These are phyloP conservation scores for Meyerozyma elateridarum DNA, from an alignment of 1,139 yeast genomes.

Conservation along the genomic window DNA sequence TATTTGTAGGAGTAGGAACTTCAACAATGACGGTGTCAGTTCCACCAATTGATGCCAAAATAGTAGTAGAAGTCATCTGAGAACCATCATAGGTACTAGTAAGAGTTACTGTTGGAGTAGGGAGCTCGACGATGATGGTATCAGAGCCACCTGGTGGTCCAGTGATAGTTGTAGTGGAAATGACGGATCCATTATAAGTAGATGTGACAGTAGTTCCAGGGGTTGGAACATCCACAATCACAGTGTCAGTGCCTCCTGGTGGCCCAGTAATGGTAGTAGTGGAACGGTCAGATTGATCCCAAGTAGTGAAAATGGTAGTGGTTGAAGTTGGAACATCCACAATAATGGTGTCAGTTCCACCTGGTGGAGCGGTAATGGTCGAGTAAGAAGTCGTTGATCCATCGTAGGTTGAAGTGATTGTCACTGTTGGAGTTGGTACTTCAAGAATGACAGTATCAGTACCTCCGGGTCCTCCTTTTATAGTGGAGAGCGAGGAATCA, in stretches of 20 bases:
- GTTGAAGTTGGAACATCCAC: conserved; percentile 15
- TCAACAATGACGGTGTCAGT: conserved; percentile 6
- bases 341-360: conserved; percentile 10
- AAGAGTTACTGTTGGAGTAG: conserved; percentile 10
- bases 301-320: conserved; percentile 11
- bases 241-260: conserved; percentile 13
- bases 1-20: conserved; percentile 7
- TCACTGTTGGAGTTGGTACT: background rate
- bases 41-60: conserved; percentile 13
- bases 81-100: conserved; percentile 4
- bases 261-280: conserved; percentile 7
- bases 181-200: conserved; percentile 18
- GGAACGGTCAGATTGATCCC: conserved; percentile 6
- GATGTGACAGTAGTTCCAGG: conserved; percentile 11
- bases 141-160: conserved; percentile 15
- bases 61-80: conserved; percentile 12
- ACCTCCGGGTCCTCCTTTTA: conserved; percentile 1
- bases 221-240: conserved; percentile 12
- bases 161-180: conserved; percentile 21
- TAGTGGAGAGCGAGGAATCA: conserved; percentile 3
- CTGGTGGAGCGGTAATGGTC: background rate
- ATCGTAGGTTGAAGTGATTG: background rate
- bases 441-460: conserved; percentile 6
- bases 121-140: conserved; percentile 7
- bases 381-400: background rate